Base-by-base conservation (phyloP, 768 basidiomycete species). In the Lanmaoa pseudosensibilis region DNA sequence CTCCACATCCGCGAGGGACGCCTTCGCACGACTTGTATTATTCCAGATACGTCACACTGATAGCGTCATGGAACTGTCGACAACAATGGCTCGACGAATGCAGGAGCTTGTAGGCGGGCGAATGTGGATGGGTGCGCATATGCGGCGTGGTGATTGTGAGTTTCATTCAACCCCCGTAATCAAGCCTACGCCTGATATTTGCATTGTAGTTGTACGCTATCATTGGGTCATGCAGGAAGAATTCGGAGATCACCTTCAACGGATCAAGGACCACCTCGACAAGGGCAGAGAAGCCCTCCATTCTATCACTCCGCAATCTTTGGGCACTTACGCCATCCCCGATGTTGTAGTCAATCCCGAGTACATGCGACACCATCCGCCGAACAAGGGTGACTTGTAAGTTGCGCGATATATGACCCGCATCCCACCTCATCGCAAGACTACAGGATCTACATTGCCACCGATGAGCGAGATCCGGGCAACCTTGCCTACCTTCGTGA, bases 101-200 rank as follows among this genome's bases (percentile, higher is more conserved):
- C 61, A 50, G 5, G 58, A 65, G 13, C 44, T 61, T 30, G 66
- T 63, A 2, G 69, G 49, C 1, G 75, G 74, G 16, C 67, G 74
- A 7, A 65, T 72, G 61, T 77, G 76, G 77, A 74, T 77, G 74
- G 72, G 66, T 13, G 74, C 71, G 8, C 76, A 77, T 44, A 78
- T 78, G 77, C 75, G 76, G 19, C 73, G 76, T 25, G 76, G 76
- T 45, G 76, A 77, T 44, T 77, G 75, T 77, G 47, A 69, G 73
- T 61, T 46, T 34, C 19, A 15, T 47, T 25, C 27, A 36, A 8
- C 13, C 23, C 27, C 18, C 18, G 1, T 32, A 3, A 33, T 32
- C 7, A 15, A 33, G 21, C 18, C 8, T 32, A 9, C 4, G 1
- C 10, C 41, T 59, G n/a, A 57, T n/a, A 7, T 38, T 25, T 50